Evolutionary conservation across 352 stramenopile species (phyloP), one percentile per base, ranked within the genome.

Genomic region (Phytophthora pini): DNA sequence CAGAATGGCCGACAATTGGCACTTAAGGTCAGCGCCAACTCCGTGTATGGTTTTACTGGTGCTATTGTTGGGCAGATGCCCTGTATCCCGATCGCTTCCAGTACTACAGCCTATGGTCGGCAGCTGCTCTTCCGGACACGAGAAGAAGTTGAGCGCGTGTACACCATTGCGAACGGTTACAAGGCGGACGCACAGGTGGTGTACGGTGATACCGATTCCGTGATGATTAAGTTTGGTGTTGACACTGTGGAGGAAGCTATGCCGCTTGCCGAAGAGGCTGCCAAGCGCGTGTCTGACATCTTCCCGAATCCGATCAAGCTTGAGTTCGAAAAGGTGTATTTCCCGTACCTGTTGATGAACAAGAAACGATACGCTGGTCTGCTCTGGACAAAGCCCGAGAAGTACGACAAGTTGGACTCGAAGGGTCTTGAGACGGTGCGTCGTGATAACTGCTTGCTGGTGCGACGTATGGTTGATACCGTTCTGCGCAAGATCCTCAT

Each of bases 251-350:
- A 92, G 65, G 97, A 99, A 61, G 97, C 97, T 15, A 99, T 99
- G 92, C 93, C 97, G 29, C 79, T 99, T n/a, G 98, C 97, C 0
- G 88, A 99, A 56, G 87, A 99, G 65, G 98, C 98, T 10, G 98
- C 98, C 6, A 89, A 98, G 24, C 92, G 81, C 17, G 97, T 99
- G 55, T 99, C 97, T 2, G 79, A 90, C 45, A 98, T 99, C 52
- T 99, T 99, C 63, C 97, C 97, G 6, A 74, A 88, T 29, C 98
- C 98, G 15, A 99, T 99, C 79, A 87, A 97, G 61, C 85, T 99
- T 41, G 98, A 99, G 72, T 99, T 99, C 65, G 98, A 99, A 70
- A 99, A 99, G 72, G 96, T 99, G 1, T 99, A 99, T 77, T 99
- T 96, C 61, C 98, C 98, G 12, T 99, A 99, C 67, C 77, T 99